Base-by-base conservation (phyloP, 139 green algal species). In the Monoraphidium neglectum region DNA sequence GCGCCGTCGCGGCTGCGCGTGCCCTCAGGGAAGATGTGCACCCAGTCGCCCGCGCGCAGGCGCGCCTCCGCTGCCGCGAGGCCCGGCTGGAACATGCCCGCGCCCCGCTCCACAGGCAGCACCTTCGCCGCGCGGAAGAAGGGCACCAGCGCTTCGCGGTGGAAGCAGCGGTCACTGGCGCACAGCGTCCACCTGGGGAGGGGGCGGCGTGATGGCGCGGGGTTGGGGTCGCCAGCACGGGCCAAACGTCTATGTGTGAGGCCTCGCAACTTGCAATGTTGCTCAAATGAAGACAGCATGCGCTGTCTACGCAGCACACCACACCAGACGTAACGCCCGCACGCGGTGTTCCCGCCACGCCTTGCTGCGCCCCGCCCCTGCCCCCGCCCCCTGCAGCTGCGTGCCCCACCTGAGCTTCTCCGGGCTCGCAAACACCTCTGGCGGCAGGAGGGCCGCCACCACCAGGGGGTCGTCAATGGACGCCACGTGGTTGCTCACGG, bases 21-120 rank as follows among this genome's bases (percentile, higher is more conserved):
- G 77, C 94, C 94, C 80, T 98, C 94, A 0, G 94, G 94, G 68
- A 98, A 98, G 26, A 98, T 92, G 87, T 98, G 94, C 69, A 98
- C 91, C 94, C 94, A 98, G 37, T 96, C 92, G 12, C 94, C 94
- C 2, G 62, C 57, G 0, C 49, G 59, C 69, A 97, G 80, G 18
- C 82, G 83, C 4, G 68, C 68, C 70, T 92, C 82, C 30, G 93
- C 90, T 57, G 87, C 87, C 51, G 63, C 74, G 85, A 97, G 93
- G 62, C 91, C 94, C 4, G 83, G 78, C 82, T 98, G 94, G 49
- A 81, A 38, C 66, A 97, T 63, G 18, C 94, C 94, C 3, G 74
- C 87, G 13, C 94, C 94, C 1, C 94, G 83, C 82, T 94, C 90
- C n/a, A 98, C 87, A 0, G 94, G 93, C 38, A 98, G 86, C 54